phyloP scores from a whole-genome alignment of 2,329 filamentous ascomycete genomes.

The Epichloe festucae region DNA sequence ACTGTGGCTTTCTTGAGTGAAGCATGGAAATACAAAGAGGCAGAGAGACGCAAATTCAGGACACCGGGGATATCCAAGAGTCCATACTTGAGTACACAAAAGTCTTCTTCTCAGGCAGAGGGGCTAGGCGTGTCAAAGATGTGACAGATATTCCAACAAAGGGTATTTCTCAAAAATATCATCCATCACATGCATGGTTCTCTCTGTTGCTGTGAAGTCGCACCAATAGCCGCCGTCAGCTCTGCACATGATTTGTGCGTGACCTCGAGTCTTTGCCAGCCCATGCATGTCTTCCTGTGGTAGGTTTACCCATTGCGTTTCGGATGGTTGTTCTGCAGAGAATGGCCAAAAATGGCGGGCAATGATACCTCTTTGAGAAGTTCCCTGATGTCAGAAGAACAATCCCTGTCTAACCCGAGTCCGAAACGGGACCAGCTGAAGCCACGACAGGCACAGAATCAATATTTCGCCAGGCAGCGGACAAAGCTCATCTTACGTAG shows the following conservation, averaged over 20 bases:
- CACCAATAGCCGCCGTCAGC: slow-evolving; percentile 11
- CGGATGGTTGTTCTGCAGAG: slow-evolving; percentile 3
- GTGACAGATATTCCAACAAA: slow-evolving; percentile 6
- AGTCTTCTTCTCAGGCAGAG: no score
- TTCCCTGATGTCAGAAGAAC: not conserved
- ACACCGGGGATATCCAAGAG: no score
- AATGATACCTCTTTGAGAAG: not conserved
- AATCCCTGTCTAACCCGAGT: not conserved
- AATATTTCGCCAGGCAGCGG: slow-evolving; percentile 8
- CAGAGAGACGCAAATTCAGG: no score
- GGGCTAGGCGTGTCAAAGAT: no score
- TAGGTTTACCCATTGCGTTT: not conserved
- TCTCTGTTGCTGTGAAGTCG: slow-evolving; percentile 6
- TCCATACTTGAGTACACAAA: not conserved
- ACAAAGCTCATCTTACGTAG: slow-evolving; percentile 8
- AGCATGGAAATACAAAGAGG: not conserved
- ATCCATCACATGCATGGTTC: slow-evolving; percentile 7
- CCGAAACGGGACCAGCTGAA: not conserved
- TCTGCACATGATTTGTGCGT: slow-evolving; percentile 8
- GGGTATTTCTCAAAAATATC: slow-evolving; percentile 8
- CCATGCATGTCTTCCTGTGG: no score
- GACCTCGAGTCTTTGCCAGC: not conserved
- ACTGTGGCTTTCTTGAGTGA: not conserved
- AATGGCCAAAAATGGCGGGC: slow-evolving; percentile 9
- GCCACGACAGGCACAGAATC: slow-evolving; percentile 6